Percentiles rank a stretch among this genome's conserved stretches.
Conservation (phyloP, 768 basidiomycete genomes). For the Thelephora ganbajun region DNA sequence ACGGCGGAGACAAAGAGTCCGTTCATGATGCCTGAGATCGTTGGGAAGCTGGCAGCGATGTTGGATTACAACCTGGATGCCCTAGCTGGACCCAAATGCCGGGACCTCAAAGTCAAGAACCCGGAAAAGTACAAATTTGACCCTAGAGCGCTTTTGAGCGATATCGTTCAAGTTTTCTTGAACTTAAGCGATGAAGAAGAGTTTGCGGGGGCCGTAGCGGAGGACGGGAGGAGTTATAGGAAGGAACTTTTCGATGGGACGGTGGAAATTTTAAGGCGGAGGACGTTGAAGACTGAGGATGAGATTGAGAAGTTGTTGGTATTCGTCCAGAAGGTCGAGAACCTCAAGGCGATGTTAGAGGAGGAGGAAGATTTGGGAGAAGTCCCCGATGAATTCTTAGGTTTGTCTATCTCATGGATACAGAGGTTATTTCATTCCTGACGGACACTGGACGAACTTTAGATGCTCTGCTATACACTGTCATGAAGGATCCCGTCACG, state of each 20-base stretch:
- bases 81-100: constrained; percentile 79
- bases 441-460: neutral
- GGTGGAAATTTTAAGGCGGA: constrained; percentile 44
- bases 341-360: constrained; percentile 60
- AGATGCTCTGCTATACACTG: constrained; percentile 83
- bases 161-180: constrained; percentile 82
- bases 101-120: constrained; percentile 74
- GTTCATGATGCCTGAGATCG: constrained; percentile 94
- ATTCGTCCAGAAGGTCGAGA: constrained; percentile 78
- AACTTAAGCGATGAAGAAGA: constrained; percentile 70
- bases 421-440: neutral
- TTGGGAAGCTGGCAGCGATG: constrained; percentile 91
- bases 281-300: constrained; percentile 54
- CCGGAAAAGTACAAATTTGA: constrained; percentile 84
- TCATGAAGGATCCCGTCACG: constrained; percentile 93
- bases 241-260: constrained; percentile 76
- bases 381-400: constrained; percentile 88
- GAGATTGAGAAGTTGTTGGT: constrained; percentile 59
- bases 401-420: constrained; percentile 27
- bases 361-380: constrained; percentile 90
- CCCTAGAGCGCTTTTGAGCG: constrained; percentile 67
- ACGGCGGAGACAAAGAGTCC: constrained; percentile 85
- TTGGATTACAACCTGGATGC: constrained; percentile 86
- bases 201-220: constrained; percentile 80
- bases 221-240: constrained; percentile 86